A percentile compares a stretch with the other conserved stretches of the same genome.
Conservation (phyloP, 164 flowering plant genomes). For the Dillenia suffruticosa region DNA sequence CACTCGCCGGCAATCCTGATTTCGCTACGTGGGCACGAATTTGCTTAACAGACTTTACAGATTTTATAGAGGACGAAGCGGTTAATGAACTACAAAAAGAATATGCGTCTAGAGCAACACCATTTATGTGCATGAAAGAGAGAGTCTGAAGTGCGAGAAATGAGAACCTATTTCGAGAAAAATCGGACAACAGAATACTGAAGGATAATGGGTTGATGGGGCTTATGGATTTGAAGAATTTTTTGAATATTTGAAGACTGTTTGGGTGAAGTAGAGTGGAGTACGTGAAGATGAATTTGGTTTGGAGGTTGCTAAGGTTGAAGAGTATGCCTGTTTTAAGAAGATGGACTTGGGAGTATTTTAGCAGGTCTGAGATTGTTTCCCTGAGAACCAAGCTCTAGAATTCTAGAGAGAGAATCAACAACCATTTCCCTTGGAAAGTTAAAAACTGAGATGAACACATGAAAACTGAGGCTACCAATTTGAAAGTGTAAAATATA, state of each 20-base stretch:
- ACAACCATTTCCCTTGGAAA: neutral
- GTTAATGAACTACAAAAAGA: slow-evolving; percentile 48
- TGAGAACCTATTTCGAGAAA: slow-evolving; percentile 39
- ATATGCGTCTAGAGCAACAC: slow-evolving; percentile 47
- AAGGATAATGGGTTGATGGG: slow-evolving; percentile 42
- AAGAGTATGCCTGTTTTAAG: slow-evolving; percentile 37
- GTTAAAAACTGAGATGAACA: no score
- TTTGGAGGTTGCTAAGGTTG: slow-evolving; percentile 26
- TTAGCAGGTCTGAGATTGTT: slow-evolving; percentile 35
- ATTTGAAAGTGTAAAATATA: no score
- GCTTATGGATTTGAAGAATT: slow-evolving; percentile 35
- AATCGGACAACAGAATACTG: slow-evolving; percentile 44
- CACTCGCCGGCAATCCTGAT: slow-evolving; percentile 55
- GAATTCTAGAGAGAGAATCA: slow-evolving; percentile 13
- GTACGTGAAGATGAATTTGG: slow-evolving; percentile 43
- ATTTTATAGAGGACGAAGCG: slow-evolving; percentile 30
- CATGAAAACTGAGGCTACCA: no score
- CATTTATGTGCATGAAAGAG: slow-evolving; percentile 48
- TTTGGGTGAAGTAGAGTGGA: slow-evolving; percentile 20
- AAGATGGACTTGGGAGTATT: slow-evolving; percentile 38
- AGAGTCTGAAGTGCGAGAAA: slow-evolving; percentile 35
- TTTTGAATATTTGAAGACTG: slow-evolving; percentile 23
- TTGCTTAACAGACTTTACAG: slow-evolving; percentile 32
- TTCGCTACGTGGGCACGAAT: slow-evolving; percentile 44
- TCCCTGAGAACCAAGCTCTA: slow-evolving; percentile 23